Base-by-base conservation (phyloP, 225 moss, liverwort and hornwort genomes). In the Marchantia polymorpha region DNA sequence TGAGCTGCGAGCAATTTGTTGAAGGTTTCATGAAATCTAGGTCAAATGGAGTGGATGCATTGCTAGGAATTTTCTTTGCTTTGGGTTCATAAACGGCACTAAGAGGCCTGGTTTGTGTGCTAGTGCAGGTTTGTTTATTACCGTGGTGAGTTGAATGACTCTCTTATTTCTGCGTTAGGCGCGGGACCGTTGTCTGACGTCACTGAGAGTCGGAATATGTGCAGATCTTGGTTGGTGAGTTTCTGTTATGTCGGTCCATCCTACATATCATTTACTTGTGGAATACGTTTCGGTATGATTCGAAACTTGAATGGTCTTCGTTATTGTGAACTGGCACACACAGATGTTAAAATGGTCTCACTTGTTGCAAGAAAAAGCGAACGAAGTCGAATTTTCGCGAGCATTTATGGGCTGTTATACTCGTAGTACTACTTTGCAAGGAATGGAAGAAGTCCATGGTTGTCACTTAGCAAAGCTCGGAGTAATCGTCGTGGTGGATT, bases 171-270 rank as follows among this genome's bases (percentile, higher is more conserved):
- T 31, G 97, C 94, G 39, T 77, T 99, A 1, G 93, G 94, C 19
- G 92, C 97, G 12, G 97, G 97, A 7, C 89, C 93, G 0, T 69
- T 93, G 84, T 99, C 95, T 85, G 93, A 99, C 52, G 97, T 99
- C 20, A 90, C 89, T 50, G 97, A 95, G 80, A 99, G 53, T 85
- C 97, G 72, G 97, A 99, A 83, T 99, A 92, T 29, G 94, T 94
- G 85, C 94, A 99, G 88, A 99, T 94, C 76, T 87, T 99, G 9
- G 97, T 99, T 22, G 88, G 88, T 89, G 83, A 88, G 88, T 76
- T 20, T 31, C 58, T 14, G 73, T 7, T 26, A 8, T 26, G 53
- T 15, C 14, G 53, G 26, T 39, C 3, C 39, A 5, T 39, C 2
- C 56, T 13, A 13, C 56, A 58, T 13, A 3, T 58, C 8, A 58